Percentiles rank a stretch among this genome's conserved stretches.
Conservation (phyloP, 2,329 filamentous ascomycete species). For the Calonectria ilicicola region DNA sequence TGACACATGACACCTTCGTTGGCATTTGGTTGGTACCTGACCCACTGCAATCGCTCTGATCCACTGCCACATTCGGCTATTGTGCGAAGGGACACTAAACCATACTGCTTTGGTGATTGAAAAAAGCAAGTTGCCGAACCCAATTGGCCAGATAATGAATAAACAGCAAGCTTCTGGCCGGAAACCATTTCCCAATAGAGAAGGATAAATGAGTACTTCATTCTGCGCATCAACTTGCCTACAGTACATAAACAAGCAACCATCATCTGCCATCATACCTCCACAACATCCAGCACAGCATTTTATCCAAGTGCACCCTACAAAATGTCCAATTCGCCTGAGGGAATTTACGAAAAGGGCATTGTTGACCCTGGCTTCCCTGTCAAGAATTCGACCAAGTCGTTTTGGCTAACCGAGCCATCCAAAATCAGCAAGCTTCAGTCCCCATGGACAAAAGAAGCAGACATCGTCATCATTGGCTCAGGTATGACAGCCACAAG, state of each 20-base stretch:
- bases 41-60: background rate
- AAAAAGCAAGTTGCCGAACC: background rate
- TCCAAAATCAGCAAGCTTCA: constrained; percentile 21
- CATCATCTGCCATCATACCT: background rate
- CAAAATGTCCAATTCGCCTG: constrained; percentile 32
- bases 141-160: too few relatives aligned
- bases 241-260: background rate
- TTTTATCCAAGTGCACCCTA: background rate
- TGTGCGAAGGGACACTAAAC: background rate
- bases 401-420: constrained; percentile 33
- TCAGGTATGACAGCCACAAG: constrained; percentile 37
- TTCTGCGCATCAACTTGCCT: background rate
- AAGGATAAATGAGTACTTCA: background rate
- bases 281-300: background rate
- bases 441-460: constrained; percentile 27
- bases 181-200: background rate
- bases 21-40: background rate
- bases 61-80: background rate
- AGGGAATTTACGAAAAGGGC: constrained; percentile 37
- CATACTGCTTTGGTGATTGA: background rate
- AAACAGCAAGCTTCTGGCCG: background rate
- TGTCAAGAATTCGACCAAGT: constrained; percentile 26
- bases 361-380: constrained; percentile 34
- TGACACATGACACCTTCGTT: background rate
- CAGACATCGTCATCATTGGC: constrained; percentile 35